A percentile compares a stretch with the other conserved stretches of the same genome.
phyloP scores from a whole-genome alignment of 2,329 filamentous ascomycete species.

The Fusarium foetens region DNA sequence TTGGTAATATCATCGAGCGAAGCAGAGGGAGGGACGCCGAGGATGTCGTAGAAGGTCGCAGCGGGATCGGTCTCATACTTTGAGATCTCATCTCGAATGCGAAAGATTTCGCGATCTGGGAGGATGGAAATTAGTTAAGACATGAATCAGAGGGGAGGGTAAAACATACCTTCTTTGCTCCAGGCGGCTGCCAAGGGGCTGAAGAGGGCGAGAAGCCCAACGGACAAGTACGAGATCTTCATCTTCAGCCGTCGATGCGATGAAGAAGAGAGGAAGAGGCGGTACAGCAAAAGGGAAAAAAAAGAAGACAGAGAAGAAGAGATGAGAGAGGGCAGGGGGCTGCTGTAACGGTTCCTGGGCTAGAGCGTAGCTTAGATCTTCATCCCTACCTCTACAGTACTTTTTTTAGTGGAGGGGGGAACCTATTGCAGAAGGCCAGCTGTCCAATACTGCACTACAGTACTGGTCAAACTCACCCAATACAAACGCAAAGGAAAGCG shows the following conservation, averaged over 20 bases:
- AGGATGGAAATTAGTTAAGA: constrained; percentile 10
- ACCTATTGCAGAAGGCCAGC: constrained; percentile 37
- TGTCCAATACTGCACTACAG: constrained; percentile 29
- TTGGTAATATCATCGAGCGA: constrained; percentile 90
- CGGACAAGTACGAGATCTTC: constrained; percentile 73
- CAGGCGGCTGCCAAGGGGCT: constrained; percentile 77
- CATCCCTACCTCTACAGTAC: constrained; percentile 14
- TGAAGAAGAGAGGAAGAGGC: constrained; percentile 1
- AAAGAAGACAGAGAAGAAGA: background rate
- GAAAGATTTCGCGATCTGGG: constrained; percentile 96
- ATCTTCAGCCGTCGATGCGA: constrained; percentile 60
- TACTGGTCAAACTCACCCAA: constrained; percentile 6
- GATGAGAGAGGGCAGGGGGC: constrained; percentile 14
- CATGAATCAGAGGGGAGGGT: background rate
- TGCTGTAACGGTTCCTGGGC: constrained; percentile 23
- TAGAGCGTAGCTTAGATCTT: constrained; percentile 25
- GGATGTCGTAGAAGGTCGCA: constrained; percentile 93
- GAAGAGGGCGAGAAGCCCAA: constrained; percentile 76
- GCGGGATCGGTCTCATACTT: constrained; percentile 79
- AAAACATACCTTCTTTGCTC: constrained; percentile 80
- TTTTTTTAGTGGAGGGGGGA: constrained; percentile 29
- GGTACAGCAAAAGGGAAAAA: background rate
- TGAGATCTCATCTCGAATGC: constrained; percentile 86
- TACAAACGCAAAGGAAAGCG: constrained; percentile 28
- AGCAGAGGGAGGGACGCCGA: constrained; percentile 78